These are phyloP conservation scores for Phytophthora ramorum DNA, from an alignment of 352 stramenopile genomes.

Conservation along the genomic window DNA sequence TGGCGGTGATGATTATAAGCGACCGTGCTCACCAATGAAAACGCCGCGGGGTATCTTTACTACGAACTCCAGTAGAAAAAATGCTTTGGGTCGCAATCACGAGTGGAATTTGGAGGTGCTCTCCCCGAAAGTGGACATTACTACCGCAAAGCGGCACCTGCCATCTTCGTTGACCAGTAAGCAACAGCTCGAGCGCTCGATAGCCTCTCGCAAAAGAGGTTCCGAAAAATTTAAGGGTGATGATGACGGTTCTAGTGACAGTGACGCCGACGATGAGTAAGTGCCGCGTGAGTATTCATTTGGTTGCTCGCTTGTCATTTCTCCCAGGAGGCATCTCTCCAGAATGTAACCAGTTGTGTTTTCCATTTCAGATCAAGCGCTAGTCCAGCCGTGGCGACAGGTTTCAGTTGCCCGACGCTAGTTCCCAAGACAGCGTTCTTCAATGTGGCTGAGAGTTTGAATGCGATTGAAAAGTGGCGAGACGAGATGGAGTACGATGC, in stretches of 20 bases:
- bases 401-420: constrained; percentile 13
- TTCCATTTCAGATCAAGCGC: constrained; percentile 20
- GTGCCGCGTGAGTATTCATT: constrained; percentile 39
- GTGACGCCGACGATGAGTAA: constrained; percentile 68
- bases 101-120: constrained; percentile 75
- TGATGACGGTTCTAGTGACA: constrained; percentile 40
- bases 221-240: constrained; percentile 20
- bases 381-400: constrained; percentile 10
- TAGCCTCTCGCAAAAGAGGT: constrained; percentile 21
- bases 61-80: constrained; percentile 20
- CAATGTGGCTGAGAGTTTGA: constrained; percentile 74
- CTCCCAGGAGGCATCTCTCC: not conserved
- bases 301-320: constrained; percentile 11
- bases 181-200: constrained; percentile 48
- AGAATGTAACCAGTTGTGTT: not conserved
- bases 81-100: constrained; percentile 23
- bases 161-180: constrained; percentile 42
- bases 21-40: constrained; percentile 60
- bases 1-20: constrained; percentile 49
- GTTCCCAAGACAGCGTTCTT: constrained; percentile 57
- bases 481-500: constrained; percentile 65
- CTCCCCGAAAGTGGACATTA: constrained; percentile 57
- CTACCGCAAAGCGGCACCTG: constrained; percentile 43
- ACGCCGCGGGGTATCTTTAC: constrained; percentile 58
- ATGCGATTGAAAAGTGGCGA: constrained; percentile 79